Evolutionary conservation across 2,329 filamentous ascomycete species (phyloP), one percentile per base, ranked within the genome.

Genomic region (Penicillium sp.): DNA sequence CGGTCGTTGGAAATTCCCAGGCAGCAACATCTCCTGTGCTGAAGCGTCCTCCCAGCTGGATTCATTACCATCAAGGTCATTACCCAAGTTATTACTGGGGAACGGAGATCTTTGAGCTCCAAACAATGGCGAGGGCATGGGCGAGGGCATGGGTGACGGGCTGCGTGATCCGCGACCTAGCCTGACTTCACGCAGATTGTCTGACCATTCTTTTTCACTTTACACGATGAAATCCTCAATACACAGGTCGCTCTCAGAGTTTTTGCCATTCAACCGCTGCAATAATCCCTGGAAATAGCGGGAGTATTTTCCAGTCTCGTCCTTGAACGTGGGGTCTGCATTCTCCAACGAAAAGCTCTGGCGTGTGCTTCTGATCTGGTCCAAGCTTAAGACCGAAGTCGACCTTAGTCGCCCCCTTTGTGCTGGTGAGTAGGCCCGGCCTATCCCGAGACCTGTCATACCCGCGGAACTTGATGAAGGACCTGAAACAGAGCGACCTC

Each of bases 161-260:
- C 76, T 76, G 56, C 73, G 74, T 35, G 33, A 35, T 35, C 33
- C 33, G 45, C 79, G 79, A 53, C 82, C 83, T 59, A 87, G 79
- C 71, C 82, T 84, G 48, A 82, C 84, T 57, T 84, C 77, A 49
- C 84, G 78, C 68, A 86, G 82, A 27, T 79, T 75, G 55, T 79
- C 76, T 64, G 86, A 89, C 86, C 86, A 89, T 59, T 85, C 79
- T 74, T 87, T 87, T 70, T 89, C 86, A 45, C 84, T 86, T 68
- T 84, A 84, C 61, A 83, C 79, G n/a, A 89, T 73, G 71, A 84
- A 88, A 39, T 86, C 81, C 63, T 89, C 86, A 54, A 89, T 87
- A 65, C 86, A 88, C 11, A 88, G 74, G 29, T 82, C 76, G 2
- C 74, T 78, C 56, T 84, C 80, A 0, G 85, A 87, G 61, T 82